A percentile compares a stretch with the other conserved stretches of the same genome.
Evolutionary conservation across 2,329 filamentous ascomycete species (phyloP).

Genomic region (Fusarium papillatum): DNA sequence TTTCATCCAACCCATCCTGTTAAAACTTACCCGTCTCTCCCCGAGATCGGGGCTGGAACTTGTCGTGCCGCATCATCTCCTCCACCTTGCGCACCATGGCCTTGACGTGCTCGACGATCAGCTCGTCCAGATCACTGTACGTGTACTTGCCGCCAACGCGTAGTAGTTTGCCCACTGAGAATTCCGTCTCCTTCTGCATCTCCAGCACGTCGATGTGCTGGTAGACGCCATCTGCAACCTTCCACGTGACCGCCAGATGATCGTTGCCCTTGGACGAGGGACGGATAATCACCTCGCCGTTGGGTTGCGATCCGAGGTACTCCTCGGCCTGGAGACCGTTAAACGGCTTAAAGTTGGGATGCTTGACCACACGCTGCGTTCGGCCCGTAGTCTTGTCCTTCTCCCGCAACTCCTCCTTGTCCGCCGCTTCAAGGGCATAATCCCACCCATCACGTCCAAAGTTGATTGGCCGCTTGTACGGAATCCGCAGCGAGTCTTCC

Average conservation of each 20-base stretch:
- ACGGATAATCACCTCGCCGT: conserved; percentile 93
- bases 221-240: conserved; percentile 95
- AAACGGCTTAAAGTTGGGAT: conserved; percentile 95
- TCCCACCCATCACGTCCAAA: conserved; percentile 90
- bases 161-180: conserved; percentile 88
- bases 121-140: conserved; percentile 95
- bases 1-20: neutral
- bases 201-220: conserved; percentile 98
- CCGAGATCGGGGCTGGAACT: conserved; percentile 87
- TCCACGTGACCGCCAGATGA: conserved; percentile 97
- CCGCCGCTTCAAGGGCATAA: conserved; percentile 81
- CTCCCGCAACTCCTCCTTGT: conserved; percentile 86
- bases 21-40: conserved; percentile 85
- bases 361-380: conserved; percentile 95
- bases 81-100: conserved; percentile 98
- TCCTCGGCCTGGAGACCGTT: conserved; percentile 94
- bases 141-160: conserved; percentile 90
- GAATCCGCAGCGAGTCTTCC: conserved; percentile 83
- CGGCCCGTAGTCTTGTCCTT: conserved; percentile 90
- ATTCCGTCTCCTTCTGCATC: conserved; percentile 97
- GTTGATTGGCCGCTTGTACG: conserved; percentile 78
- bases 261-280: conserved; percentile 96
- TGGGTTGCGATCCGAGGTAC: conserved; percentile 86
- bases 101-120: conserved; percentile 98
- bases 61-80: conserved; percentile 94